These are phyloP conservation scores for Blastobotrys petasosporus DNA, from an alignment of 1,139 yeast species.

Conservation along the genomic window DNA sequence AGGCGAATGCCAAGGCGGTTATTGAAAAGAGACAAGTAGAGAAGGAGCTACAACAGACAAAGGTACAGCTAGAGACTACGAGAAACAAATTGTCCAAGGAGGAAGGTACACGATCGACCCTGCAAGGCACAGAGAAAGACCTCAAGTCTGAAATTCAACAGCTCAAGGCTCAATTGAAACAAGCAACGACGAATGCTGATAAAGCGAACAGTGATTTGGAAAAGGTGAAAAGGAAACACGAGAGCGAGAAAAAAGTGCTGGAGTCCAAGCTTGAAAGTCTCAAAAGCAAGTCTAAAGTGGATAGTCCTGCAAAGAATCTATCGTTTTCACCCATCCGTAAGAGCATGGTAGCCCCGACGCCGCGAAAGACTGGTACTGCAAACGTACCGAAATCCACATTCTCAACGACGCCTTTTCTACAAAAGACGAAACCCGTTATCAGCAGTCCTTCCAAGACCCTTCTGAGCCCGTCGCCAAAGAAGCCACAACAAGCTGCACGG, in stretches of 20 bases:
- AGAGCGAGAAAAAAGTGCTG: conserved; percentile 19
- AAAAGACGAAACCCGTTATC: neutral
- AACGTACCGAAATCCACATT: conserved; percentile 9
- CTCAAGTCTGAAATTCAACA: conserved; percentile 19
- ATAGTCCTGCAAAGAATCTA: no score
- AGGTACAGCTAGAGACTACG: conserved; percentile 14
- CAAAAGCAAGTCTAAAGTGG: conserved; percentile 16
- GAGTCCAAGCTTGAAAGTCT: conserved; percentile 19
- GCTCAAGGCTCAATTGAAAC: conserved; percentile 15
- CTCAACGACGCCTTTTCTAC: conserved; percentile 16
- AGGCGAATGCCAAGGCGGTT: conserved; percentile 5
- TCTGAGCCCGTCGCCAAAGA: neutral
- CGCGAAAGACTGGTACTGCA: neutral
- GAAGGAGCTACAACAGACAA: conserved; percentile 12
- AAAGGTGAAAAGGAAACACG: conserved; percentile 15
- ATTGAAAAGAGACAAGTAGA: conserved; percentile 15
- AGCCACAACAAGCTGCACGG: neutral
- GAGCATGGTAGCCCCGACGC: no score
- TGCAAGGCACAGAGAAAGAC: conserved; percentile 13
- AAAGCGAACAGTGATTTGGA: conserved; percentile 19
- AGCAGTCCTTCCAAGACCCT: neutral
- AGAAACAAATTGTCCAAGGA: conserved; percentile 10
- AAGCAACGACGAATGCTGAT: conserved; percentile 16
- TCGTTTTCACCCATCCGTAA: no score
- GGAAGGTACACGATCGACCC: conserved; percentile 13